Conservation (phyloP, 2,329 filamentous ascomycete genomes). For the Pseudogymnoascus sp. region DNA sequence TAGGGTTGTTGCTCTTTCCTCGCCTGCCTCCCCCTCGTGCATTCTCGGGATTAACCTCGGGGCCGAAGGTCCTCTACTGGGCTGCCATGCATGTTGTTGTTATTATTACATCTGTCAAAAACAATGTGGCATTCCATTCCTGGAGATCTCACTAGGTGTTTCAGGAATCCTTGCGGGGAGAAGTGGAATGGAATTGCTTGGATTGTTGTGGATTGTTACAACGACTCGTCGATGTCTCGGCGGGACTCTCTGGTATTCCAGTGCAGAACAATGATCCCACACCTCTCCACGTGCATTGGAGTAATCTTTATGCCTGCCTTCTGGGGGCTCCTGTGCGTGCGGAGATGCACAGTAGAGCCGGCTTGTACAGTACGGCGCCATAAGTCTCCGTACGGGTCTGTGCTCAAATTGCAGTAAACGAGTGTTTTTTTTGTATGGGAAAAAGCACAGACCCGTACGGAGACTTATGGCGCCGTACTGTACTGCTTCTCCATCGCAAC, state of each 20-base stretch:
- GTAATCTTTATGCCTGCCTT: neutral
- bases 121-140: neutral
- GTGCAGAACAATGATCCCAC: neutral
- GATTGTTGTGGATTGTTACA: neutral
- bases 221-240: neutral
- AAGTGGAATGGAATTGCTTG: neutral
- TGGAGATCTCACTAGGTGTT: neutral
- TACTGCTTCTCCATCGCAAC: neutral
- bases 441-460: too few species aligned
- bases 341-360: neutral
- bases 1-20: neutral
- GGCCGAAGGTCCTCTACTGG: neutral
- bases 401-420: too few species aligned
- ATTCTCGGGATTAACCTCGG: neutral
- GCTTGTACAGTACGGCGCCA: too few species aligned
- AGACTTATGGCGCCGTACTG: too few species aligned
- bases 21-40: neutral
- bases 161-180: neutral
- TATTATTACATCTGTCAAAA: slow-evolving; percentile 1
- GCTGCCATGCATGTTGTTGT: neutral
- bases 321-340: neutral
- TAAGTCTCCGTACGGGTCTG: too few species aligned
- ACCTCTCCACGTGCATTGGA: neutral
- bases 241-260: neutral
- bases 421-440: too few species aligned